A percentile compares a stretch with the other conserved stretches of the same genome.
Evolutionary conservation across 768 basidiomycete genomes (phyloP).

Genomic region (Tylopilus cervinicoccineus): DNA sequence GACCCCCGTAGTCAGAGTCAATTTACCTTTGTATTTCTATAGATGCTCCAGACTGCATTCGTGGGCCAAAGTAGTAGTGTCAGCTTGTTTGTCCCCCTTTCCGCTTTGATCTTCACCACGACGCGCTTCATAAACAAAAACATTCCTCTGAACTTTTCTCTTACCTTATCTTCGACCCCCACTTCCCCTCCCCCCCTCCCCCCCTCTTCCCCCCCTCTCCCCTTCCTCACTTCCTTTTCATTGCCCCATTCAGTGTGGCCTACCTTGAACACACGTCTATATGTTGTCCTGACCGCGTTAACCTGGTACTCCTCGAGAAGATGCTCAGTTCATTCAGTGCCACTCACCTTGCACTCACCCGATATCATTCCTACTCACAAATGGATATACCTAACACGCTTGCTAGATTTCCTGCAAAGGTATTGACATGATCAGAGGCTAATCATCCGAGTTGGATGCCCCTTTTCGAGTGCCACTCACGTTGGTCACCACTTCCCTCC

Average conservation of each 20-base stretch:
- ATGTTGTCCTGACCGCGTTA: neutral
- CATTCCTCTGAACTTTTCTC: neutral
- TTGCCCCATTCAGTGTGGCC: neutral
- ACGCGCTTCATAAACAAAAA: slow-evolving; percentile 14
- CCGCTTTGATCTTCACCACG: slow-evolving; percentile 10
- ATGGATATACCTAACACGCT: neutral
- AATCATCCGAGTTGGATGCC: neutral
- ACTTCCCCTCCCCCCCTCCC: neutral
- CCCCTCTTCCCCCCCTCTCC: neutral
- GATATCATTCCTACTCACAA: neutral
- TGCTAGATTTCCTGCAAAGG: neutral
- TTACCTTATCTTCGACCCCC: neutral
- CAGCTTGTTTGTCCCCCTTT: slow-evolving; percentile 9
- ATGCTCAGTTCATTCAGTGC: neutral
- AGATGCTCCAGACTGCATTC: neutral
- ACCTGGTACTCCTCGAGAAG: neutral
- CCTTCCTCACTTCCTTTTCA: neutral
- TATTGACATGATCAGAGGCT: neutral
- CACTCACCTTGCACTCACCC: slow-evolving; percentile 17
- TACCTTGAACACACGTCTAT: neutral
- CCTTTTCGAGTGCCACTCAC: neutral
- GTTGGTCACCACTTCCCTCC: neutral
- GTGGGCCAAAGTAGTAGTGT: neutral
- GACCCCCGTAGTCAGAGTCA: neutral
- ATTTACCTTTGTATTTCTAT: neutral